These are phyloP conservation scores for Ploettnerulaceae sp. DNA, from an alignment of 2,329 filamentous ascomycete genomes.

Conservation along the genomic window DNA sequence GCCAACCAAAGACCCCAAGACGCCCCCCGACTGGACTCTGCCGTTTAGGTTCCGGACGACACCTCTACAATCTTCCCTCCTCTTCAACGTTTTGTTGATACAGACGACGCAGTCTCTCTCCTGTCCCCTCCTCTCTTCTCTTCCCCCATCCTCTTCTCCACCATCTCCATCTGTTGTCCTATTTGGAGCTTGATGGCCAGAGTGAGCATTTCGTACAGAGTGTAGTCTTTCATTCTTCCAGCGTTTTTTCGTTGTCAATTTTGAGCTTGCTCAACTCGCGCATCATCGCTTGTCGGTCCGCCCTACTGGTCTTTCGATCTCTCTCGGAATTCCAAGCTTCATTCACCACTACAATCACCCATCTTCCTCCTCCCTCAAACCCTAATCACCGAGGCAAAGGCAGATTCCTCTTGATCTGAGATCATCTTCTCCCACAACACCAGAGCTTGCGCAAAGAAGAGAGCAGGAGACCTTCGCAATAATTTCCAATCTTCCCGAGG, in stretches of 20 bases:
- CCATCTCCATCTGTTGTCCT: slow-evolving; percentile 8
- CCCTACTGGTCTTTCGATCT: slow-evolving; percentile 12
- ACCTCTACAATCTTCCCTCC: slow-evolving; percentile 4
- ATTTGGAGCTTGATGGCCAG: slow-evolving; percentile 28
- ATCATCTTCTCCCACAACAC: slow-evolving; percentile 12
- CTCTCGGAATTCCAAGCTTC: too few relatives aligned
- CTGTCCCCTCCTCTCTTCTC: not conserved
- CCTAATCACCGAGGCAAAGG: slow-evolving; percentile 1
- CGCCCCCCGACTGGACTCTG: slow-evolving; percentile 3
- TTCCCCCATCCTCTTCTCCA: slow-evolving; percentile 9
- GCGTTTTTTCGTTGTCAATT: slow-evolving; percentile 25
- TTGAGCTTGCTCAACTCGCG: slow-evolving; percentile 20
- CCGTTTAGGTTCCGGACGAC: slow-evolving; percentile 2
- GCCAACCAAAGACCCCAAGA: not conserved
- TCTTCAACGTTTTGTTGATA: slow-evolving; percentile 1
- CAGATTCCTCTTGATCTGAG: slow-evolving; percentile 14
- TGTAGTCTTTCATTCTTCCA: slow-evolving; percentile 26
- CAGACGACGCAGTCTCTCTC: slow-evolving; percentile 1
- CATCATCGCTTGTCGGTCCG: slow-evolving; percentile 23
- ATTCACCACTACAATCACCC: not conserved
- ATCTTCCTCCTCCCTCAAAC: slow-evolving; percentile 8
- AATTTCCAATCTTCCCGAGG: slow-evolving; percentile 26
- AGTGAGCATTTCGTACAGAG: slow-evolving; percentile 20
- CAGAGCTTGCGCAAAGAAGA: slow-evolving; percentile 14
- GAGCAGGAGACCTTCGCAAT: slow-evolving; percentile 14